Base-by-base conservation (phyloP, 768 basidiomycete species). In the Leucosporidium creatinivorum region DNA sequence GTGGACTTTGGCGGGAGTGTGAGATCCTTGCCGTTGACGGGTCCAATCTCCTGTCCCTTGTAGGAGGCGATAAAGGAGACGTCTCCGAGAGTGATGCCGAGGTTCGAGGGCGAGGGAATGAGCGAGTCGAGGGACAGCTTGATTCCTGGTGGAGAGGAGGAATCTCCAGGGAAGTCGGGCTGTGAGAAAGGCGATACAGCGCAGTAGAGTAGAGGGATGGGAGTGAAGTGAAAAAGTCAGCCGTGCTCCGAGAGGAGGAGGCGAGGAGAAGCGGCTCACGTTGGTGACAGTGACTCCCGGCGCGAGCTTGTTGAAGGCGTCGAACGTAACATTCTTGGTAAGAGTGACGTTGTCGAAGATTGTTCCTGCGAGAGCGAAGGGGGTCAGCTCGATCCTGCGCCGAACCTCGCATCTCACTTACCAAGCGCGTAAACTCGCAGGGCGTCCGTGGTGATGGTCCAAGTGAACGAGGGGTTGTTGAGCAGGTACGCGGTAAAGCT, bases 261-360 rank as follows among this genome's bases (percentile, higher is more conserved):
- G 10, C 88, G 78, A 48, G 81, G 8, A 87, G 85, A 77, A 87
- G 88, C 9, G 86, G 87, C 73, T 84, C 85, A 79, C 88, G 82
- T 6, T 83, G 77, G 49, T 88, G 75, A 39, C 30, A 4, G 49
- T 36, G 50, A 51, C 67, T 23, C 67, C 67, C 0, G 63, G 63
- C 1, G 63, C 13, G 6, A 69, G 68, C 56, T 65, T 69, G 68
- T 69, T 59, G n/a, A 69, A 64, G 1, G 63, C 60, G 28, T 51
- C 58, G 18, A 44, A 62, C n/a, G 69, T 58, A 47, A 69, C 36
- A 2, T 81, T 79, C 77, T 89, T 89, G 51, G 80, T 81, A 47
- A 89, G 80, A 0, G 81, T 79, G 31, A 89, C 83, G 63, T 82
- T 81, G 66, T 87, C 84, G 69, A 88, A 88, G 67, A 85, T 83